Base-by-base conservation (phyloP, 2,329 filamentous ascomycete genomes). In the Aspergillus sp. region DNA sequence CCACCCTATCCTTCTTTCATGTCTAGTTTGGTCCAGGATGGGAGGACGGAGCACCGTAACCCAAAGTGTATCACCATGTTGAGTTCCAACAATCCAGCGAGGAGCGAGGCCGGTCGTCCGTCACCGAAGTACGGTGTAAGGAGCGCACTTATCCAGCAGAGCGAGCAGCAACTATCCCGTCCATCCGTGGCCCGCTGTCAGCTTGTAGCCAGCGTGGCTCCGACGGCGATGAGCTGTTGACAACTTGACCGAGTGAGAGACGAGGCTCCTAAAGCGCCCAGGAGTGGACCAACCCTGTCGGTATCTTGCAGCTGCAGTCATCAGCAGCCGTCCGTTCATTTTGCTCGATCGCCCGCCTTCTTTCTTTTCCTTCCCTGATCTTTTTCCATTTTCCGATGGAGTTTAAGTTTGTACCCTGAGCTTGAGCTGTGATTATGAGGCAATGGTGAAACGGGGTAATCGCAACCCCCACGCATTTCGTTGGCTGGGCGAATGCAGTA, bases 371-470 rank as follows among this genome's bases (percentile, higher is more conserved):
- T 56, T 14, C n/a, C 35, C 15, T 40, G 17, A n/a, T 37, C n/a
- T 17, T 24, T 46, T 46, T 23, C 23, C 27, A 48, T 54, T 47
- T 48, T 27, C 43, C 44, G 40, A 49, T 23, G 5, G 41, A 46
- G 44, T 43, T 60, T 55, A 46, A 59, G 57, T 64, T 55, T 57
- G 12, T 35, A 37, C 46, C 50, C 57, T 55, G 52, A 55, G 57
- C 52, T 56, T 60, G 55, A 54, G 49, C 55, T 43, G 27, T 48
- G 43, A n/a, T 52, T 48, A 24, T 63, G 61, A 64, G 55, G 63
- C 63, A 63, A 56, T 65, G 61, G 63, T 65, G 63, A 65, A 65
- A 65, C 63, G 55, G 59, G 31, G 46, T 48, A 45, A 58, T 60
- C 43, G 11, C 53, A 56, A 52, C 44, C 35, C 49, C 58, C 45